phyloP scores from a whole-genome alignment of 2,329 filamentous ascomycete genomes.

The Cytospora schulzeri region DNA sequence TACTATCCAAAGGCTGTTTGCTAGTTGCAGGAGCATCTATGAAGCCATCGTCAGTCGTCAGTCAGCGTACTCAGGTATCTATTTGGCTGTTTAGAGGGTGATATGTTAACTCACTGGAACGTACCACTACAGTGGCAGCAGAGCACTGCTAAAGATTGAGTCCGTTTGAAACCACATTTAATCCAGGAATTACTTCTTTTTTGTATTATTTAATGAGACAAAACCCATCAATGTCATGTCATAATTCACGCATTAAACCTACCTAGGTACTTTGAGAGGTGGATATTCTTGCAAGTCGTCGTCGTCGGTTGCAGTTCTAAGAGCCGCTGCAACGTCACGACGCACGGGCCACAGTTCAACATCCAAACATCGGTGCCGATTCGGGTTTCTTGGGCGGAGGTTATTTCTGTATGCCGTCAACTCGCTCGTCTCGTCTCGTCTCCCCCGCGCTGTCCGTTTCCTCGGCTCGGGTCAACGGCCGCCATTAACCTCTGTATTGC shows the following conservation, averaged over 20 bases:
- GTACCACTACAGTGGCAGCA: slow-evolving; percentile 49
- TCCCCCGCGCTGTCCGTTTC: neutral
- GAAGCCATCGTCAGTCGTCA: slow-evolving; percentile 24
- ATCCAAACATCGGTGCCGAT: neutral
- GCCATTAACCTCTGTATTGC: neutral
- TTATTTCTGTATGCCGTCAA: slow-evolving; percentile 24
- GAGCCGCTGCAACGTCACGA: neutral
- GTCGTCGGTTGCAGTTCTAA: neutral
- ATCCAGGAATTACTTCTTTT: too few relatives aligned
- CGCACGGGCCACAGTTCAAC: neutral
- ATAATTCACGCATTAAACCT: too few relatives aligned
- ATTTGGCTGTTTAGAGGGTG: neutral
- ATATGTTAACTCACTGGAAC: slow-evolving; percentile 44
- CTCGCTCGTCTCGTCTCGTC: too few relatives aligned
- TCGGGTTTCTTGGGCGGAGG: slow-evolving; percentile 15
- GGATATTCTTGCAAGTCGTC: neutral
- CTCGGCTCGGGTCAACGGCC: neutral
- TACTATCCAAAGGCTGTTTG: too few relatives aligned
- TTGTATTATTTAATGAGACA: too few relatives aligned
- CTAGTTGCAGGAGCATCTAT: neutral
- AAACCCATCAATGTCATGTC: too few relatives aligned
- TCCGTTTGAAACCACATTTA: too few relatives aligned
- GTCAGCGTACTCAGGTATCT: too few relatives aligned
- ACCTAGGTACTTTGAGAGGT: too few relatives aligned
- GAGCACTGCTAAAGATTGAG: slow-evolving; percentile 39